phyloP scores from a whole-genome alignment of 2,329 filamentous ascomycete species.

The Colletotrichum paranaense region DNA sequence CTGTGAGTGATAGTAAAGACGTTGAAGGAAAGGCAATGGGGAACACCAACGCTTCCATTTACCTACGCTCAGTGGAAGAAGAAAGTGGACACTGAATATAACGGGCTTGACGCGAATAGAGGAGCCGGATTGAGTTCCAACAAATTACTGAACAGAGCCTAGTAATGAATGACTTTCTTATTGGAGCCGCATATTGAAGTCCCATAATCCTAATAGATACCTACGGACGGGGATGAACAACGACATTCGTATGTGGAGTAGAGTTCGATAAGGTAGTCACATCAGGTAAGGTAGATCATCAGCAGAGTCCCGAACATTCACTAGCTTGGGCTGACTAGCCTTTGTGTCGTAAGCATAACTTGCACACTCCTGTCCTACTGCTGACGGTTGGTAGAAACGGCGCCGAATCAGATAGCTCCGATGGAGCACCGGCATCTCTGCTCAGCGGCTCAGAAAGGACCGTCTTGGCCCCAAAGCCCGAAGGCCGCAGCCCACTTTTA shows the following conservation, averaged over 20 bases:
- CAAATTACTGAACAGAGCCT: too few relatives aligned
- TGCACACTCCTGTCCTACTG: not conserved
- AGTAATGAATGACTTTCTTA: too few relatives aligned
- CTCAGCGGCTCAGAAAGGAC: not conserved
- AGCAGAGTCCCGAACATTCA: not conserved
- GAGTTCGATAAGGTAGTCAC: not conserved
- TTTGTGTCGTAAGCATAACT: not conserved
- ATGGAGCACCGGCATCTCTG: not conserved
- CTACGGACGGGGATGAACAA: too few relatives aligned
- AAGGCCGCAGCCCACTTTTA: not conserved
- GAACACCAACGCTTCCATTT: not conserved
- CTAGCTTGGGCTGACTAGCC: not conserved
- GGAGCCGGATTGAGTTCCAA: too few relatives aligned
- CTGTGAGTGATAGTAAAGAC: not conserved
- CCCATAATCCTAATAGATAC: too few relatives aligned
- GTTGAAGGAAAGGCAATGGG: not conserved
- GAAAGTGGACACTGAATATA: too few relatives aligned
- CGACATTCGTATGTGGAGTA: not conserved
- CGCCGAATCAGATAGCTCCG: not conserved
- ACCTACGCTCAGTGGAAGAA: too few relatives aligned
- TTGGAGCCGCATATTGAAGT: too few relatives aligned
- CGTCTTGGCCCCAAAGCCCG: not conserved
- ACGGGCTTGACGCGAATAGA: too few relatives aligned
- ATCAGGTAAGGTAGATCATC: not conserved
- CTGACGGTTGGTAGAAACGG: not conserved